These are phyloP conservation scores for Podaxis sp. DNA, from an alignment of 768 basidiomycete species.

Conservation along the genomic window DNA sequence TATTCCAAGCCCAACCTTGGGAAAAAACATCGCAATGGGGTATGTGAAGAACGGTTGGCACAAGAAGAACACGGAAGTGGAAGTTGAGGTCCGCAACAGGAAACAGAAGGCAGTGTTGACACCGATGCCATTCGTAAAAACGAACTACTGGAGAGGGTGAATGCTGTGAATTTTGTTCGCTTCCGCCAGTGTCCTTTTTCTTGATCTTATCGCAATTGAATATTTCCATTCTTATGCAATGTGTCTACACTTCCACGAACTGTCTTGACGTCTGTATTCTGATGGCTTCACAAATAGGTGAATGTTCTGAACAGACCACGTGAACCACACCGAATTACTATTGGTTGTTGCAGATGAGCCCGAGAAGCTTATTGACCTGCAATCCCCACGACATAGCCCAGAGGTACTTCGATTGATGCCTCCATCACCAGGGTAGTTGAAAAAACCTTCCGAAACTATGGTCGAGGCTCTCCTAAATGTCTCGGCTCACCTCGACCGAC, in stretches of 20 bases:
- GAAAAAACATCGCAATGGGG: conserved; percentile 95
- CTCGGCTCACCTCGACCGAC: neutral
- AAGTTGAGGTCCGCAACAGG: conserved; percentile 84
- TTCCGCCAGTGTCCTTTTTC: neutral
- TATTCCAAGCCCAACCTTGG: conserved; percentile 89
- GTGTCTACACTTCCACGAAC: neutral
- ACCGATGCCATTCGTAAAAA: conserved; percentile 85
- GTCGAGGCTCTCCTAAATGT: neutral
- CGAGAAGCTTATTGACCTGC: neutral
- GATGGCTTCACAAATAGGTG: neutral
- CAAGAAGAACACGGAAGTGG: conserved; percentile 87
- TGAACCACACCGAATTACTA: neutral
- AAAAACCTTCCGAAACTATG: neutral
- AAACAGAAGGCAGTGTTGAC: conserved; percentile 70
- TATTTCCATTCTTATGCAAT: neutral
- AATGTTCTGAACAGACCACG: neutral
- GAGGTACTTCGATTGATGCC: neutral
- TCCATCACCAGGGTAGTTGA: neutral
- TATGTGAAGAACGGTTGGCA: conserved; percentile 81
- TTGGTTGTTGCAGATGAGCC: neutral
- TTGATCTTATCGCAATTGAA: neutral
- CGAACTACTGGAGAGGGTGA: conserved; percentile 76
- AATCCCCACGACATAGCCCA: neutral
- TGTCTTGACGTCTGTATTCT: neutral
- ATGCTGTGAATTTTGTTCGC: neutral